phyloP scores from a whole-genome alignment of 768 basidiomycete species.

The Auricularia cornea region DNA sequence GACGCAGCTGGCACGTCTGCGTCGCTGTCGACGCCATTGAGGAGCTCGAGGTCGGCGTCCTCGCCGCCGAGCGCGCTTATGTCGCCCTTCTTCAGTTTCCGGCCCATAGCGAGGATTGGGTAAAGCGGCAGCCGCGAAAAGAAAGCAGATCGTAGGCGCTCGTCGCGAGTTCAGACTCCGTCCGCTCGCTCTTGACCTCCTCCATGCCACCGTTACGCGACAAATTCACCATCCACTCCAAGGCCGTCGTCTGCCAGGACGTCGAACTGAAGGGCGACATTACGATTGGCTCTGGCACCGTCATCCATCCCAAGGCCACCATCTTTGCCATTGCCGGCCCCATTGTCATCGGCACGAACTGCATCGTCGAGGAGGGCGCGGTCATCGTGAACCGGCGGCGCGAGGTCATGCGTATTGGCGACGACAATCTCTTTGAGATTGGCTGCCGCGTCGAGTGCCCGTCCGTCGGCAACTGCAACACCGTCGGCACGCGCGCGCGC shows the following conservation, averaged over 20 bases:
- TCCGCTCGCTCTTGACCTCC: no score
- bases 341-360: slow-evolving; percentile 80
- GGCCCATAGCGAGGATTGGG: neutral
- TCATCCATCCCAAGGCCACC: slow-evolving; percentile 90
- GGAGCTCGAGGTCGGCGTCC: slow-evolving; percentile 37
- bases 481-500: slow-evolving; percentile 73
- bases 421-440: slow-evolving; percentile 91
- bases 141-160: neutral
- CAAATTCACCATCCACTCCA: slow-evolving; percentile 85
- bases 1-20: slow-evolving; percentile 18
- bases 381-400: slow-evolving; percentile 83
- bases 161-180: no score
- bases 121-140: no score
- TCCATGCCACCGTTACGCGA: slow-evolving; percentile 26
- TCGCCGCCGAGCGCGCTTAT: slow-evolving; percentile 39
- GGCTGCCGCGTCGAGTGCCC: slow-evolving; percentile 86
- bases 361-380: slow-evolving; percentile 86
- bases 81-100: slow-evolving; percentile 18
- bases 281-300: slow-evolving; percentile 80
- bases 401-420: slow-evolving; percentile 87
- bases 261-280: slow-evolving; percentile 92
- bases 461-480: slow-evolving; percentile 77
- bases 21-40: slow-evolving; percentile 32
- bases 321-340: slow-evolving; percentile 88
- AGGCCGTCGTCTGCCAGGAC: slow-evolving; percentile 86